Percentiles rank a stretch among this genome's conserved stretches.
Conservation (phyloP, 495 filamentous ascomycete species). For the Neurospora intermedia region DNA sequence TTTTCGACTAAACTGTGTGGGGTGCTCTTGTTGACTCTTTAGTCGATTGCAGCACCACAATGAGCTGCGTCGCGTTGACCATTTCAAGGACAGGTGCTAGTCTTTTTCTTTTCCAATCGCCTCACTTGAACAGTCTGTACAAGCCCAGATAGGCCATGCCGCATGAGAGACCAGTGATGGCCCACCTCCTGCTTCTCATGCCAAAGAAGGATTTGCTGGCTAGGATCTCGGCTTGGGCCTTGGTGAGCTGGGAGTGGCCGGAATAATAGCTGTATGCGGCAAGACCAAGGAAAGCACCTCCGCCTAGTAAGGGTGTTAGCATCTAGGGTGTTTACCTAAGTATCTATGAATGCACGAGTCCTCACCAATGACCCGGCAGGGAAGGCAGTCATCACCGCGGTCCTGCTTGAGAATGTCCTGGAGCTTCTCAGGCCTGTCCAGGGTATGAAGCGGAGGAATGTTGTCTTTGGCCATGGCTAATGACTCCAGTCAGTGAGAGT, state of each 20-base stretch:
- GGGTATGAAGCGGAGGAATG: conserved; percentile 26
- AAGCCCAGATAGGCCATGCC: conserved; percentile 58
- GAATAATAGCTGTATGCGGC: conserved; percentile 79
- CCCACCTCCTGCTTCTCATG: conserved; percentile 58
- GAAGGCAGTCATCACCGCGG: conserved; percentile 55
- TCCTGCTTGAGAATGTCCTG: conserved; percentile 48
- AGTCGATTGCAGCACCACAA: background rate
- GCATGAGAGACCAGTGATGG: conserved; percentile 61
- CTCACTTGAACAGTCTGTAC: conserved; percentile 29
- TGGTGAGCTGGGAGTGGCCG: conserved; percentile 62
- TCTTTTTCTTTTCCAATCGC: background rate
- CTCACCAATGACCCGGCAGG: conserved; percentile 58
- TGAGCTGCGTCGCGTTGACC: background rate
- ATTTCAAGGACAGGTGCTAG: background rate
- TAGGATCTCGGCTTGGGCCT: conserved; percentile 58
- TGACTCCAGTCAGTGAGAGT: background rate
- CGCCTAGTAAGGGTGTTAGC: conserved; percentile 33
- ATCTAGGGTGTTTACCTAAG: too few species aligned
- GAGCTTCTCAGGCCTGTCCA: conserved; percentile 42
- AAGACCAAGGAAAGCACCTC: conserved; percentile 77
- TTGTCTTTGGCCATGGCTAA: conserved; percentile 30
- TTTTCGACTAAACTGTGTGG: background rate
- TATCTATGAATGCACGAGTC: background rate
- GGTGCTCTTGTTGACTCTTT: background rate
- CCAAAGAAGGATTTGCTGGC: conserved; percentile 64